Evolutionary conservation across 768 basidiomycete species (phyloP), one percentile per base, ranked within the genome.

Genomic region (Mycena indigotica): DNA sequence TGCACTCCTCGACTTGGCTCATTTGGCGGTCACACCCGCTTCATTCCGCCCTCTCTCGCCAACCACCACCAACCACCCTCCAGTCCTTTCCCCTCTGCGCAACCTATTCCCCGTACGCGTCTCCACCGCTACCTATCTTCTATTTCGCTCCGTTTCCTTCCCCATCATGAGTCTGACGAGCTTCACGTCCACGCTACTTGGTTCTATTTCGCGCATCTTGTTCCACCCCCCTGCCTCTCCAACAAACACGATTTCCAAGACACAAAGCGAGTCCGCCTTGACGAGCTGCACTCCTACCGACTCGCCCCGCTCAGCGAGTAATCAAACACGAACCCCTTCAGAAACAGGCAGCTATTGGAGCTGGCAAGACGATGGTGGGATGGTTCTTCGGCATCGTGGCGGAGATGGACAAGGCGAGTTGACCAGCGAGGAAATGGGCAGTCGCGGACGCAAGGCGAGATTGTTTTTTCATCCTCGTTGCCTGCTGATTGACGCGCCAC

Each of bases 181-280:
- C 55, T 54, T 63, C 48, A 53, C 62, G 52, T 44, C 58, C 48
- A 28, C 55, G 28, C 55, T 63, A 5, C 55, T 63, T 41, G 55
- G 58, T 58, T 56, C 62, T 12, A 48, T 63, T 52, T 56, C 57
- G 48, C 62, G 62, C 26, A 56, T 59, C 28, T 54, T 63, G 51
- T 56, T 54, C 48, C 23, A 35, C 17, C 55, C 25, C 19, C n/a
- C 25, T 4, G 5, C 49, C 6, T 25, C 5, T 29, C 12, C 28
- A 17, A 23, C 40, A 28, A 8, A 40, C 46, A 10, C 21, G 46
- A 46, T 57, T n/a, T 29, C 53, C 12, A 44, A 21, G 35, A 56
- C 32, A 28, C 44, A 56, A 24, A 63, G 57, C 55, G 61, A 53
- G 30, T 48, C 55, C 25, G 54, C 58, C 26, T 4, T 55, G 39